Evolutionary conservation across 345 rosid genomes (phyloP), one percentile per base, ranked within the genome.

Genomic region (Gossypium thurberi): DNA sequence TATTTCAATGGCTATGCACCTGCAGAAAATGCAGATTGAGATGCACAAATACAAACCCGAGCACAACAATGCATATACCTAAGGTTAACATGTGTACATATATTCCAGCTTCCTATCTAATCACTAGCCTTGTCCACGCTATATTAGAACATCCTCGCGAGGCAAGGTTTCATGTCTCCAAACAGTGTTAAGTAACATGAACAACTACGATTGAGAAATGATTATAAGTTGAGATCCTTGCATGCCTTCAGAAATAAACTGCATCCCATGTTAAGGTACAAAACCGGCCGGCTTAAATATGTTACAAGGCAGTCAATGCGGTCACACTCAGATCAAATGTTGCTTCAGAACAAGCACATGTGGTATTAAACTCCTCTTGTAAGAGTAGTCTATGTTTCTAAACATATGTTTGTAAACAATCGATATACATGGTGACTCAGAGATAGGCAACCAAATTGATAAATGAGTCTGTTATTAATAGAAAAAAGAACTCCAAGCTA

Each of bases 311-410:
- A 40, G 25, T 10, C 14, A 68, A 3, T 12, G 9, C 47, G 13
- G 4, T 13, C 2, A 17, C 28, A 12, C 25, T 75, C 42, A 28
- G 66, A 58, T 21, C 59, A 47, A 28, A 75, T 48, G 52, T 58
- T n/a, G 37, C 73, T 51, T 69, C n/a, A 51, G 70, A 37, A 47
- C 65, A 47, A 44, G 65, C 18, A 63, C 47, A 63, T 63, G 7
- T 0, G 6, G 13, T 8, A 33, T 28, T 28, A 28, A 28, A 28
- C 37, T 0, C 67, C 25, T 7, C 44, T 37, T 40, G 7, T n/a
- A 42, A 40, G 48, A 63, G 13, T 9, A 0, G 2, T 63, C 25
- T 8, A 63, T 3, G 25, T 17, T 17, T 3, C 25, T 40, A 17
- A 65, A 20, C 25, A 64, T 6, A 37, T 64, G 12, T 2, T n/a